These are phyloP conservation scores for Hypsizygus marmoreus DNA, from an alignment of 768 basidiomycete species.

Conservation along the genomic window DNA sequence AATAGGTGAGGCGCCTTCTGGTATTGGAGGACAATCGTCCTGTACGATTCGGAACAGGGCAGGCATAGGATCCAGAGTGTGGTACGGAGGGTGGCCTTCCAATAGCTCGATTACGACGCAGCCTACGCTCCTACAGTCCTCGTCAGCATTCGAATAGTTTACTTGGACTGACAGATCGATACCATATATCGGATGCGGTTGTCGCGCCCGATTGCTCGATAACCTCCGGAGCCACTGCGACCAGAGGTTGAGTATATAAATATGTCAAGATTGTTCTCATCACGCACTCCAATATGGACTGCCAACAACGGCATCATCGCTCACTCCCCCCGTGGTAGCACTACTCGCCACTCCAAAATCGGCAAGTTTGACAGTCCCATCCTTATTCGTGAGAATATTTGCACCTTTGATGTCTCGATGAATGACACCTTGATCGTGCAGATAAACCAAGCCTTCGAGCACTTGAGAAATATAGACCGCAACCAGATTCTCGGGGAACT, in stretches of 20 bases:
- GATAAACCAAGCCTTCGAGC: slow-evolving; percentile 91
- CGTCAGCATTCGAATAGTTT: slow-evolving; percentile 10
- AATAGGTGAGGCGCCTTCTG: slow-evolving; percentile 91
- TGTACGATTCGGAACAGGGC: slow-evolving; percentile 98
- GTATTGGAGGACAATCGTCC: slow-evolving; percentile 96
- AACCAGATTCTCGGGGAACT: slow-evolving; percentile 96
- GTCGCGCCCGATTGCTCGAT: slow-evolving; percentile 98
- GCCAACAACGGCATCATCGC: slow-evolving; percentile 92
- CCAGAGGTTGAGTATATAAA: not conserved
- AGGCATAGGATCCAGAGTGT: slow-evolving; percentile 96
- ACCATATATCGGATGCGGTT: slow-evolving; percentile 95
- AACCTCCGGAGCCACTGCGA: slow-evolving; percentile 95
- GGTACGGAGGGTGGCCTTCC: slow-evolving; percentile 92
- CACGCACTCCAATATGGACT: slow-evolving; percentile 97
- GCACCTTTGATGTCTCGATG: slow-evolving; percentile 99
- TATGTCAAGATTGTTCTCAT: not conserved
- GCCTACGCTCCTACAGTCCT: slow-evolving; percentile 72
- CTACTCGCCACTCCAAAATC: slow-evolving; percentile 96
- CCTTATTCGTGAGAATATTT: slow-evolving; percentile 98
- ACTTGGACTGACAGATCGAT: too few relatives aligned
- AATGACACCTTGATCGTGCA: slow-evolving; percentile 99
- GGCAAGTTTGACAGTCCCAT: slow-evolving; percentile 97
- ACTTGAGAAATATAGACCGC: slow-evolving; percentile 97
- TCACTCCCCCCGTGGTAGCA: slow-evolving; percentile 70
- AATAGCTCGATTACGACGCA: slow-evolving; percentile 97